Evolutionary conservation across 1,139 yeast genomes (phyloP).

Genomic region (Sugiyamaella paludigena): DNA sequence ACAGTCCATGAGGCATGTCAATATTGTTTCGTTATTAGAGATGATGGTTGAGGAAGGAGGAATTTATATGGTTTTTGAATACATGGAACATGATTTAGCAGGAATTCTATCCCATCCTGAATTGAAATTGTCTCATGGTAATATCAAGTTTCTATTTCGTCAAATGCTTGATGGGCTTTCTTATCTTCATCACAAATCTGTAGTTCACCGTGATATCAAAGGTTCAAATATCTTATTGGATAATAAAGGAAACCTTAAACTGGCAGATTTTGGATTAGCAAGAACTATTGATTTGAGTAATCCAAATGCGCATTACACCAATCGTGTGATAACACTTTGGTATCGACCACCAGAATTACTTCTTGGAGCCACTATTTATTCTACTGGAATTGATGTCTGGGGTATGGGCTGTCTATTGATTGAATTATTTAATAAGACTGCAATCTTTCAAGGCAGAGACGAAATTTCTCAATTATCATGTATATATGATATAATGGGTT

Average conservation of each 20-base stretch:
- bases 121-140: conserved; percentile 58
- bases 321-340: conserved; percentile 94
- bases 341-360: conserved; percentile 94
- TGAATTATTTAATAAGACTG: conserved; percentile 71
- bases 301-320: conserved; percentile 58
- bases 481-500: conserved; percentile 82
- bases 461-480: conserved; percentile 79
- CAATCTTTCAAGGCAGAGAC: conserved; percentile 84
- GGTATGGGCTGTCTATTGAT: conserved; percentile 90
- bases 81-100: conserved; percentile 89
- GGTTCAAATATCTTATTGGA: conserved; percentile 86
- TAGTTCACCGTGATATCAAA: conserved; percentile 90
- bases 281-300: conserved; percentile 42
- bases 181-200: conserved; percentile 74
- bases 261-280: conserved; percentile 95
- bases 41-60: conserved; percentile 83
- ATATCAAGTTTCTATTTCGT: conserved; percentile 70
- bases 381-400: conserved; percentile 93
- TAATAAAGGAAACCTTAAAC: conserved; percentile 67
- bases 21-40: conserved; percentile 77
- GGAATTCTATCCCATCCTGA: conserved; percentile 82
- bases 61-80: conserved; percentile 88
- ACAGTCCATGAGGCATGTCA: conserved; percentile 81
- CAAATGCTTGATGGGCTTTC: conserved; percentile 79
- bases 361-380: conserved; percentile 86